Conservation (phyloP, 1,284 basidiomycete genomes). For the Serendipita sp. region DNA sequence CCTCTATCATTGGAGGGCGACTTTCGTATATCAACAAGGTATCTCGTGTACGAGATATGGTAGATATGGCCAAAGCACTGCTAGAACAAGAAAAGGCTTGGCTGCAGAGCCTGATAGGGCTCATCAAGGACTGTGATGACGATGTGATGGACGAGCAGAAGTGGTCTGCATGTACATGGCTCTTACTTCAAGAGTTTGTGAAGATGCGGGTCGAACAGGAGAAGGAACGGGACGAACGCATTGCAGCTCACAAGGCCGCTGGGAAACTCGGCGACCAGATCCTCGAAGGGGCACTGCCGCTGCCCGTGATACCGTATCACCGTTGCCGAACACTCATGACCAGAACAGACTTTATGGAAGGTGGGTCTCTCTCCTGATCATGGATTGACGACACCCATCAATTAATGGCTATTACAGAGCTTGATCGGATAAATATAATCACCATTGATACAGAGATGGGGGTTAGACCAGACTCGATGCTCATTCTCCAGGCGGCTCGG, state of each 20-base stretch:
- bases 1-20: constrained; percentile 59
- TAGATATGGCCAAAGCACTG: constrained; percentile 47
- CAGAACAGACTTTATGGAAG: constrained; percentile 64
- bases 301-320: constrained; percentile 52
- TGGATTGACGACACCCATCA: neutral
- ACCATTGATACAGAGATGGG: constrained; percentile 67
- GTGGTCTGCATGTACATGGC: constrained; percentile 67
- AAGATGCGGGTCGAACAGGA: constrained; percentile 39
- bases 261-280: constrained; percentile 21
- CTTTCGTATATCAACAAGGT: constrained; percentile 61
- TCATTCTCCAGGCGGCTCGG: constrained; percentile 54
- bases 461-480: constrained; percentile 64
- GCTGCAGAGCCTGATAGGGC: constrained; percentile 59
- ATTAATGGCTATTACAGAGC: constrained; percentile 25
- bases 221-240: constrained; percentile 26
- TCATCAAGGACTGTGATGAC: constrained; percentile 63
- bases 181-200: constrained; percentile 57
- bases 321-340: constrained; percentile 68
- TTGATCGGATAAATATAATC: constrained; percentile 56
- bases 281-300: constrained; percentile 28
- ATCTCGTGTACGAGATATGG: constrained; percentile 42
- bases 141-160: constrained; percentile 71
- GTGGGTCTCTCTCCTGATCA: constrained; percentile 22
- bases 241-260: constrained; percentile 19
- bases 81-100: constrained; percentile 62